Percentiles rank a stretch among this genome's conserved stretches.
phyloP scores from a whole-genome alignment of 306 rosid species.

The Begonia fuchsioides region DNA sequence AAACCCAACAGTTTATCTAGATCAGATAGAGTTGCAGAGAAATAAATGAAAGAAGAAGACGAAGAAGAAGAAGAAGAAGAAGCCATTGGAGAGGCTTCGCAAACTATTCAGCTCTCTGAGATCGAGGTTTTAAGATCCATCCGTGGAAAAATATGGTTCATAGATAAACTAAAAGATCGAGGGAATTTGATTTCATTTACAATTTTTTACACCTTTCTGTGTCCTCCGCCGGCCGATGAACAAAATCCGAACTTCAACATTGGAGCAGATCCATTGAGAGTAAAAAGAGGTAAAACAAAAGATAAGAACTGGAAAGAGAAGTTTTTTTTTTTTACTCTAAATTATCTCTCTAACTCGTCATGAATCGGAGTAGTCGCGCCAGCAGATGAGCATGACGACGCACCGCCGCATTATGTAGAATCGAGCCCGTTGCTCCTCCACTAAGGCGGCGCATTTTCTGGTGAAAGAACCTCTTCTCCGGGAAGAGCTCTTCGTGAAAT shows the following conservation, averaged over 20 bases:
- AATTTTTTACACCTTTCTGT: not conserved
- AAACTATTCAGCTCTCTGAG: too few relatives aligned
- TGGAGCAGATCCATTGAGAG: not conserved
- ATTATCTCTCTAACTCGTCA: not conserved
- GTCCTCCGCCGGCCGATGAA: not conserved
- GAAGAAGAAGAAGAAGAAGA: too few relatives aligned
- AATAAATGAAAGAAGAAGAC: too few relatives aligned
- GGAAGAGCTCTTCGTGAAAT: constrained; percentile 40
- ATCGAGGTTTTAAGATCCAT: too few relatives aligned
- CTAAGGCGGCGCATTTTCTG: constrained; percentile 65
- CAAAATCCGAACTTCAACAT: constrained; percentile 8
- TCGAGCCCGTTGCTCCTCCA: constrained; percentile 77
- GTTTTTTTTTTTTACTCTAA: not conserved
- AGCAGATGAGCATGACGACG: constrained; percentile 79
- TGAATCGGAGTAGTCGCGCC: constrained; percentile 68
- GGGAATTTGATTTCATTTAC: too few relatives aligned
- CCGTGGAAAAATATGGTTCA: too few relatives aligned
- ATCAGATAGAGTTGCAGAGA: too few relatives aligned
- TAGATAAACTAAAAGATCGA: too few relatives aligned
- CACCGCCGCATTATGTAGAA: constrained; percentile 88
- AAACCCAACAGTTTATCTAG: too few relatives aligned
- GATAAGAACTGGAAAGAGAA: not conserved
- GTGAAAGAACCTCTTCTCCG: constrained; percentile 52
- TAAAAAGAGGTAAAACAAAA: constrained; percentile 1
- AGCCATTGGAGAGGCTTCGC: too few relatives aligned